A percentile compares a stretch with the other conserved stretches of the same genome.
These are phyloP conservation scores for Pseudogymnoascus sp. DNA, from an alignment of 2,329 filamentous ascomycete genomes.

Conservation along the genomic window DNA sequence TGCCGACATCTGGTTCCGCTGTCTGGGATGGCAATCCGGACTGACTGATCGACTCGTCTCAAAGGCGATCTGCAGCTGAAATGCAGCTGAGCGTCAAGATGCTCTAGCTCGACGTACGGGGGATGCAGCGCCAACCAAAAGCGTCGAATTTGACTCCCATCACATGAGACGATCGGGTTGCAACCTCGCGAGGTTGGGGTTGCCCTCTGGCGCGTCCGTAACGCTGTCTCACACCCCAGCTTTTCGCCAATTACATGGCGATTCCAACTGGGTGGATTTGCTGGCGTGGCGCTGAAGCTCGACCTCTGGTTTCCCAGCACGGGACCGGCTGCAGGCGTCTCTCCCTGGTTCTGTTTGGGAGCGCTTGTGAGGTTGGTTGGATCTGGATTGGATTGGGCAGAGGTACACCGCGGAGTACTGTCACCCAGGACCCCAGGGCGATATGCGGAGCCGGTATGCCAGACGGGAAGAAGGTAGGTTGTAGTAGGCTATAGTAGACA, in stretches of 20 bases:
- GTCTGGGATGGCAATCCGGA: not conserved
- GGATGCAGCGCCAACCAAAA: constrained; percentile 5
- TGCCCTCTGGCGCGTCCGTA: not conserved
- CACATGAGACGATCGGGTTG: constrained; percentile 1
- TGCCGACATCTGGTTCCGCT: not conserved
- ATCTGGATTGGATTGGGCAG: constrained; percentile 7
- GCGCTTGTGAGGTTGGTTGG: not conserved
- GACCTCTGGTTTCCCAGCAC: not conserved
- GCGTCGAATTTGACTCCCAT: not conserved
- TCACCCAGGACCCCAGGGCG: not conserved
- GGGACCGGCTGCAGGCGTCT: not conserved
- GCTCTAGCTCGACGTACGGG: constrained; percentile 1
- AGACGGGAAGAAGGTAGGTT: no score
- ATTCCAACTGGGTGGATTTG: not conserved
- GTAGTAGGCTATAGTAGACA: no score
- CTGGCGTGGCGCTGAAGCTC: constrained; percentile 1
- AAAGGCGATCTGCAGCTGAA: not conserved
- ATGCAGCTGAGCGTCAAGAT: constrained; percentile 7
- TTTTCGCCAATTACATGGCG: not conserved
- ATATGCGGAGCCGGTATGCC: not conserved
- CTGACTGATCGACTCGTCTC: not conserved
- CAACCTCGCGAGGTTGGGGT: not conserved
- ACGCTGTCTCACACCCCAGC: not conserved
- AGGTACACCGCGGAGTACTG: not conserved
- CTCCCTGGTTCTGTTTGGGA: not conserved